Evolutionary conservation across 148 eudicot genomes (phyloP).

Genomic region (Cornus florida): DNA sequence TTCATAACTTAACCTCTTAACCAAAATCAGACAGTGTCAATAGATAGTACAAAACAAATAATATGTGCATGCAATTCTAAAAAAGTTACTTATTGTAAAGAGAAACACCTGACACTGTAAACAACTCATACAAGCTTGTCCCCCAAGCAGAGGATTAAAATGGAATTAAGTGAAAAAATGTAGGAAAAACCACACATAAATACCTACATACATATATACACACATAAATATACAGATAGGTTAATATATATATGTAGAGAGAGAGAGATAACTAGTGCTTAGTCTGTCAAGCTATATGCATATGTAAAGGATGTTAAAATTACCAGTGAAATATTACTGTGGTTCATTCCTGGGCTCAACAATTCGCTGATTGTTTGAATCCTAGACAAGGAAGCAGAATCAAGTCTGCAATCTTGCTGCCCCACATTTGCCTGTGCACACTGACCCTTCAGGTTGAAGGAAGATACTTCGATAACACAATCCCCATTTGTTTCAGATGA

Average conservation of each 20-base stretch:
- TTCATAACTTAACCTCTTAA: too few relatives aligned
- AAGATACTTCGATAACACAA: conserved; percentile 26
- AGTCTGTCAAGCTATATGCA: background rate
- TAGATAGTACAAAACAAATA: background rate
- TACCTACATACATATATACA: background rate
- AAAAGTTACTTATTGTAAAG: background rate
- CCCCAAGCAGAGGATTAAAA: background rate
- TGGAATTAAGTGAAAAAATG: background rate
- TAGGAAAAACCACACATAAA: background rate
- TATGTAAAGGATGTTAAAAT: conserved; percentile 13
- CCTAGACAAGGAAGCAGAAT: conserved; percentile 28
- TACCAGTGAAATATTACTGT: conserved; percentile 41
- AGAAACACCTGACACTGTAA: background rate
- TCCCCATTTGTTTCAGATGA: conserved; percentile 35
- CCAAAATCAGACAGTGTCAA: too few relatives aligned
- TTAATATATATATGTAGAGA: background rate
- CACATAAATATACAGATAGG: background rate
- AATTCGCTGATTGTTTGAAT: conserved; percentile 15
- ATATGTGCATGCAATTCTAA: conserved; percentile 2
- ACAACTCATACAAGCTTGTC: background rate
- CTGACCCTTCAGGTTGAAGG: conserved; percentile 12
- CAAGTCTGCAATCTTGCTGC: conserved; percentile 23
- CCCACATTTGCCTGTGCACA: conserved; percentile 22
- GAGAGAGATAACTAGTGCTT: background rate
- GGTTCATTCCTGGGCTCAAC: conserved; percentile 11